These are phyloP conservation scores for Blastobotrys robertii DNA, from an alignment of 805 yeast genomes.

Conservation along the genomic window DNA sequence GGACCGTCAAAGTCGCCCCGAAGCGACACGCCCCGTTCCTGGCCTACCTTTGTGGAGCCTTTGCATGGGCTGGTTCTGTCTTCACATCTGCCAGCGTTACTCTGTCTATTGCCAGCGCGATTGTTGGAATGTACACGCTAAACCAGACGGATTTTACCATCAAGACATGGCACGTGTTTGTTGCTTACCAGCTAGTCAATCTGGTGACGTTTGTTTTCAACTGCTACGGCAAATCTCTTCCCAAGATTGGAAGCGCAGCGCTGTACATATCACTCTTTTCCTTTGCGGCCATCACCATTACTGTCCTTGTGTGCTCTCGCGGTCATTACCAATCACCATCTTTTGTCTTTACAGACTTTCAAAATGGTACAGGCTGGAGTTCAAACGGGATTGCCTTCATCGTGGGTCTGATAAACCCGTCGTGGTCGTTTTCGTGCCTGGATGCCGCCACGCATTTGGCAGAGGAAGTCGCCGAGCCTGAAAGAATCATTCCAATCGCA, in stretches of 20 bases:
- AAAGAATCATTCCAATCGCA: conserved; percentile 49
- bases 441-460: conserved; percentile 68
- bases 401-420: conserved; percentile 62
- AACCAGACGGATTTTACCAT: conserved; percentile 29
- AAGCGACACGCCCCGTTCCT: conserved; percentile 38
- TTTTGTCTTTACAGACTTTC: conserved; percentile 45
- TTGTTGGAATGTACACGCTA: conserved; percentile 42
- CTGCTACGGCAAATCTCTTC: conserved; percentile 30
- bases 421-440: conserved; percentile 59
- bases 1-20: conserved; percentile 20
- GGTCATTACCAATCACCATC: conserved; percentile 42
- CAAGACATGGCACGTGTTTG: conserved; percentile 20
- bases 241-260: conserved; percentile 40
- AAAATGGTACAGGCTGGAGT: conserved; percentile 53
- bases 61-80: conserved; percentile 52
- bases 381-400: conserved; percentile 51
- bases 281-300: conserved; percentile 43
- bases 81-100: conserved; percentile 55
- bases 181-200: conserved; percentile 20
- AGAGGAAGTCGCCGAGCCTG: conserved; percentile 53
- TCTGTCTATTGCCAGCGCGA: conserved; percentile 41
- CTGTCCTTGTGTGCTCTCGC: conserved; percentile 42
- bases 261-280: conserved; percentile 45
- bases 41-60: conserved; percentile 52
- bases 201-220: conserved; percentile 14